Percentiles rank a stretch among this genome's conserved stretches.
These are phyloP conservation scores for Candida tropicalis DNA, from an alignment of 1,139 yeast genomes.

Conservation along the genomic window DNA sequence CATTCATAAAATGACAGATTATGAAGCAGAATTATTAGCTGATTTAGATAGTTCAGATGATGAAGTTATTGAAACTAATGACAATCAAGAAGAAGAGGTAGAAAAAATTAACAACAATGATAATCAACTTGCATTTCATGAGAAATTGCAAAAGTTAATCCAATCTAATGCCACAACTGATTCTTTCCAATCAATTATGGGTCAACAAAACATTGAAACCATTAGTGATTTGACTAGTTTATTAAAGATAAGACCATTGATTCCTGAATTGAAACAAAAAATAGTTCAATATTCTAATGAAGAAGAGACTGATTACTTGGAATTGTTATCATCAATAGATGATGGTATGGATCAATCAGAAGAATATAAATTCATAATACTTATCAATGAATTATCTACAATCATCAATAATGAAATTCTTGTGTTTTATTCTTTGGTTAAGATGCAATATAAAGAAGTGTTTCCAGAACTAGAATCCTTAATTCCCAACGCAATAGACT, in stretches of 20 bases:
- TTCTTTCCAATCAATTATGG: conserved; percentile 17
- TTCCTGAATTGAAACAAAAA: conserved; percentile 27
- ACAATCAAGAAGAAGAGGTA: conserved; percentile 6
- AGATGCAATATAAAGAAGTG: conserved; percentile 55
- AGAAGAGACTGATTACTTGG: conserved; percentile 35
- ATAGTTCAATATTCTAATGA: conserved; percentile 26
- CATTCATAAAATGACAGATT: conserved; percentile 25
- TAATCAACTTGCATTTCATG: conserved; percentile 14
- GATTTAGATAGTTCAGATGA: conserved; percentile 35
- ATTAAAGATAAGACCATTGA: conserved; percentile 28
- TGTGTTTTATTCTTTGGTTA: conserved; percentile 52
- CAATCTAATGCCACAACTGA: conserved; percentile 14
- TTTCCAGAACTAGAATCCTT: conserved; percentile 75
- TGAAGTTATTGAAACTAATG: conserved; percentile 14
- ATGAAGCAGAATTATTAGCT: conserved; percentile 36
- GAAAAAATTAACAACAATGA: conserved; percentile 1
- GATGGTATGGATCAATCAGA: conserved; percentile 33
- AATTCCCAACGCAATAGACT: conserved; percentile 65
- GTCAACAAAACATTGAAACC: conserved; percentile 21
- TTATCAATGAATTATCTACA: conserved; percentile 58
- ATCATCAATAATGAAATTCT: conserved; percentile 60
- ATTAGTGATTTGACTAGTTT: conserved; percentile 22
- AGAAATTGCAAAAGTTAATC: conserved; percentile 17
- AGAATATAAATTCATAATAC: conserved; percentile 53
- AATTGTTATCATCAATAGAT: conserved; percentile 34